Evolutionary conservation across 2,329 filamentous ascomycete species (phyloP).

Genomic region (Colletotrichum sp.): DNA sequence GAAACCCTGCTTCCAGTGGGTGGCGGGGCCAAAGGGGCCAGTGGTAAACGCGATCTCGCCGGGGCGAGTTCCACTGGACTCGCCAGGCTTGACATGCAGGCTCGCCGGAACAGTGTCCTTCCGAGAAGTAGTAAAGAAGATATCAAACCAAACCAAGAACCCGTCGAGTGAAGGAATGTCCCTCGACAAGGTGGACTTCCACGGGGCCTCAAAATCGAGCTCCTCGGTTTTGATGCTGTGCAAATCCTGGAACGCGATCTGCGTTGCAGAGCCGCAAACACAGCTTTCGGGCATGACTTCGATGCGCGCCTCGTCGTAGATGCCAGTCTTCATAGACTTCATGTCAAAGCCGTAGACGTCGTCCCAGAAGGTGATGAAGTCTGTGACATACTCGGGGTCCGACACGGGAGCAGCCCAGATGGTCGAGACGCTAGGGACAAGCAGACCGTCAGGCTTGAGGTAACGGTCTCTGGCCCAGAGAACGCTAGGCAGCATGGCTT

Average conservation of each 20-base stretch:
- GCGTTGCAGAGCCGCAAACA: conserved; percentile 62
- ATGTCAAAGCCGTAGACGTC: conserved; percentile 96
- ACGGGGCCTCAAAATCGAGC: conserved; percentile 75
- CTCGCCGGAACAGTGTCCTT: conserved; percentile 50
- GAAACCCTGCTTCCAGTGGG: conserved; percentile 90
- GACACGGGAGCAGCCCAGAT: conserved; percentile 82
- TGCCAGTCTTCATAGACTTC: conserved; percentile 84
- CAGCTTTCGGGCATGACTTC: conserved; percentile 69
- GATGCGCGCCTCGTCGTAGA: conserved; percentile 82
- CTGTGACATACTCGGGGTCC: conserved; percentile 77
- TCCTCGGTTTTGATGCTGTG: conserved; percentile 75
- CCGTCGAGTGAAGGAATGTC: conserved; percentile 79
- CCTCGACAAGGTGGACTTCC: conserved; percentile 64
- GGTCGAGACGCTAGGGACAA: conserved; percentile 86
- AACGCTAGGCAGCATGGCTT: conserved; percentile 95
- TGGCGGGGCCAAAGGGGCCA: conserved; percentile 75
- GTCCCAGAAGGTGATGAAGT: conserved; percentile 85
- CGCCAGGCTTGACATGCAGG: conserved; percentile 61
- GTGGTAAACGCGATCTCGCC: conserved; percentile 87
- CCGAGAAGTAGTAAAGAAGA: conserved; percentile 77
- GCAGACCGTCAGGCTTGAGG: conserved; percentile 77
- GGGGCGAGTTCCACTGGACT: conserved; percentile 61
- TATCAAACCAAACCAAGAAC: conserved; percentile 93
- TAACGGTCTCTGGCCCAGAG: conserved; percentile 88
- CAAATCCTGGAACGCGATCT: conserved; percentile 79